Evolutionary conservation across 345 rosid species (phyloP).

Genomic region (Anastatica hierochuntica): DNA sequence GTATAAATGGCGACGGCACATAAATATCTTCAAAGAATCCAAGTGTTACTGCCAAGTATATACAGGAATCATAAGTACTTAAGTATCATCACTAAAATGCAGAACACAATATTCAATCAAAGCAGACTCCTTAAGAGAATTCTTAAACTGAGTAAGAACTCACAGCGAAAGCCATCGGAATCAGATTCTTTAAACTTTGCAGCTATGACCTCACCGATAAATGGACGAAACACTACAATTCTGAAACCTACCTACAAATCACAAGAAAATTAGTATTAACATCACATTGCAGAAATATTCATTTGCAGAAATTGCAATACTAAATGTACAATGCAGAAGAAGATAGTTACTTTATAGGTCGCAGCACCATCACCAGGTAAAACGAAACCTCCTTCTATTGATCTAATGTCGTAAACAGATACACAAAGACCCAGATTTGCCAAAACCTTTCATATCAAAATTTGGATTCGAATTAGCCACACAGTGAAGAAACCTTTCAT

Average conservation of each 20-base stretch:
- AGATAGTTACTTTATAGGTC: constrained; percentile 73
- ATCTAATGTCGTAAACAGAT: constrained; percentile 54
- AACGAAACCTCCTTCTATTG: constrained; percentile 61
- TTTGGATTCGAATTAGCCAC: too few species aligned
- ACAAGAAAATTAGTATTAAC: too few species aligned
- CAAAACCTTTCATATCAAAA: constrained; percentile 15
- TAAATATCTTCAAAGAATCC: constrained; percentile 86
- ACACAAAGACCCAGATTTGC: constrained; percentile 68
- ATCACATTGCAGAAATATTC: too few species aligned
- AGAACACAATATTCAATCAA: too few species aligned
- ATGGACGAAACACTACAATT: constrained; percentile 77
- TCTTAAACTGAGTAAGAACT: constrained; percentile 14
- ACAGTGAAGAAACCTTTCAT: too few species aligned
- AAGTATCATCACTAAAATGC: neutral
- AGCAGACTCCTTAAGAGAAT: neutral
- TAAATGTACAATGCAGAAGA: too few species aligned
- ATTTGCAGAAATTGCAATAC: too few species aligned
- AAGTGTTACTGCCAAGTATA: constrained; percentile 67
- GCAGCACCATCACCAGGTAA: constrained; percentile 83
- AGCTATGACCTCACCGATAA: constrained; percentile 67
- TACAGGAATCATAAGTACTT: neutral
- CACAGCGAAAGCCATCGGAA: constrained; percentile 65
- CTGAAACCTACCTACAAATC: constrained; percentile 56
- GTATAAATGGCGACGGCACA: constrained; percentile 53
- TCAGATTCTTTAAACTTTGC: constrained; percentile 71